Conservation (phyloP, 768 basidiomycete genomes). For the Cyclocybe aegerita region DNA sequence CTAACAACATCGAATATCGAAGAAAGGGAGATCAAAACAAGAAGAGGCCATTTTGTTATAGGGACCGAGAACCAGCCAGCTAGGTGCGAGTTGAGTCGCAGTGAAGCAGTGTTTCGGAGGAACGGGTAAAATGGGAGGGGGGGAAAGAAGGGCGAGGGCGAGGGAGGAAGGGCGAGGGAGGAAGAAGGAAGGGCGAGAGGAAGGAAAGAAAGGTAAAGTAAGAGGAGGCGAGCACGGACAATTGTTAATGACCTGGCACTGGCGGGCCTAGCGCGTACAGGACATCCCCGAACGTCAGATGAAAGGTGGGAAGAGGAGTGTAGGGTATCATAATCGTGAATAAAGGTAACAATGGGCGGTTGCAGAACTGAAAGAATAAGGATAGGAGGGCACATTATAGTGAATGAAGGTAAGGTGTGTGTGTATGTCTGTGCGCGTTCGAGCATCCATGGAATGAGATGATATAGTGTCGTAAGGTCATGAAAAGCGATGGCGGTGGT, state of each 20-base stretch:
- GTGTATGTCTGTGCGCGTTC: background rate
- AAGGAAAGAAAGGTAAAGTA: background rate
- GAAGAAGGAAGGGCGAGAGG: background rate
- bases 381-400: background rate
- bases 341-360: background rate
- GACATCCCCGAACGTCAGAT: too few species aligned
- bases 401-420: background rate
- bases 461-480: conserved; percentile 1
- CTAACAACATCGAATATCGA: background rate
- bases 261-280: too few species aligned
- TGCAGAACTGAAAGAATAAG: background rate
- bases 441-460: background rate
- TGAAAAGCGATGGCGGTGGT: conserved; percentile 1
- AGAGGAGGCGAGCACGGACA: background rate
- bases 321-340: too few species aligned
- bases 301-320: too few species aligned
- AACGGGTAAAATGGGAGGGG: background rate
- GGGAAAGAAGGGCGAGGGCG: background rate
- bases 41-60: background rate
- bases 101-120: conserved; percentile 4
- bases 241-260: background rate
- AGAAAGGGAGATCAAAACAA: background rate
- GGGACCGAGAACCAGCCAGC: conserved; percentile 15
- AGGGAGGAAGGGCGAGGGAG: background rate
- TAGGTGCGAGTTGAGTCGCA: conserved; percentile 37